These are phyloP conservation scores for Alectoria sarmentosa DNA, from an alignment of 495 filamentous ascomycete genomes.

Conservation along the genomic window DNA sequence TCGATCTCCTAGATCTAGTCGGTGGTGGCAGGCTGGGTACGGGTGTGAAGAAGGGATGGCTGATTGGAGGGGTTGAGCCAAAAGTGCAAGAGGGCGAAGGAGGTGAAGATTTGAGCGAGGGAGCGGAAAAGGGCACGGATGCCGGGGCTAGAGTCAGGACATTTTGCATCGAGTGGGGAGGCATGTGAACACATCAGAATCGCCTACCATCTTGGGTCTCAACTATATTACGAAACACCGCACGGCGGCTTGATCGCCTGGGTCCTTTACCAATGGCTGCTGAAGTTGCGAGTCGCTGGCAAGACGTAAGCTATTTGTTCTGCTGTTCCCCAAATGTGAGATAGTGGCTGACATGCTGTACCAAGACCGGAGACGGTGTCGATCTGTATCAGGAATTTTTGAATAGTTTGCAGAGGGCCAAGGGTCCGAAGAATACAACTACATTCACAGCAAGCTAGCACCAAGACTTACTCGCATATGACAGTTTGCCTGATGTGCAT, in stretches of 20 bases:
- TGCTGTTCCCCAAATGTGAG: neutral
- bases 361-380: neutral
- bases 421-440: neutral
- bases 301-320: neutral
- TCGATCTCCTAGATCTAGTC: constrained; percentile 75
- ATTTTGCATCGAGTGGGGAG: constrained; percentile 79
- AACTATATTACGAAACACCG: neutral
- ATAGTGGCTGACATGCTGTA: neutral
- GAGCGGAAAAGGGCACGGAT: constrained; percentile 21
- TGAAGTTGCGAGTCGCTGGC: neutral
- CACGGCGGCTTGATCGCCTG: neutral
- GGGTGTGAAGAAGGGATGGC: constrained; percentile 89
- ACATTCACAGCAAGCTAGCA: neutral
- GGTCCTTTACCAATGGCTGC: neutral
- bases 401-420: neutral
- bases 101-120: constrained; percentile 27
- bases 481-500: neutral
- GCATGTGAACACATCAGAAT: constrained; percentile 49
- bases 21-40: constrained; percentile 83
- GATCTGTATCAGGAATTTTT: neutral
- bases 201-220: neutral
- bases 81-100: neutral
- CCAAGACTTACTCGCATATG: neutral
- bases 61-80: constrained; percentile 61
- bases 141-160: constrained; percentile 44